Evolutionary conservation across 2,329 filamentous ascomycete genomes (phyloP).

Genomic region (Torrubiella hemipterigena): DNA sequence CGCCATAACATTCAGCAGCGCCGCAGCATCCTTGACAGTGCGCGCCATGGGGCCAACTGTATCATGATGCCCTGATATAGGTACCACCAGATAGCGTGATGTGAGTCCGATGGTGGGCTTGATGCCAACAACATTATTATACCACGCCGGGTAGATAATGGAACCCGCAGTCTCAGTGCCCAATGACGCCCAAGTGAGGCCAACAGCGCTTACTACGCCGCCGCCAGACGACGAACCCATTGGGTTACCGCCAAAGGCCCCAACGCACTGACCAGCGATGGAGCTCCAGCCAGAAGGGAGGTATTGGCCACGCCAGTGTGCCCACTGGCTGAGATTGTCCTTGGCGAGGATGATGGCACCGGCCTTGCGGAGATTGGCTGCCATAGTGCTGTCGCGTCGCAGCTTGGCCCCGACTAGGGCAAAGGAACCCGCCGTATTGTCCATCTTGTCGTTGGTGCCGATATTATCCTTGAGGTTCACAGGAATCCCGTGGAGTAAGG

Average conservation of each 20-base stretch:
- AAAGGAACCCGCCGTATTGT: conserved; percentile 52
- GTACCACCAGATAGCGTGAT: conserved; percentile 50
- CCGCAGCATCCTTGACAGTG: conserved; percentile 53
- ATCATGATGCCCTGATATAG: conserved; percentile 53
- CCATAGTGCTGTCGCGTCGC: conserved; percentile 44
- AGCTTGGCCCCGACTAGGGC: conserved; percentile 47
- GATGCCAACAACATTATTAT: conserved; percentile 54
- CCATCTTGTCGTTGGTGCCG: conserved; percentile 48
- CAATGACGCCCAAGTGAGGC: conserved; percentile 37
- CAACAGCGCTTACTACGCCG: conserved; percentile 45
- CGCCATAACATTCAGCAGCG: conserved; percentile 50
- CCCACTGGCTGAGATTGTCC: conserved; percentile 53
- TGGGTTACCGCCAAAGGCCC: conserved; percentile 51
- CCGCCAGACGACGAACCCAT: conserved; percentile 50
- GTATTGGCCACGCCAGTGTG: conserved; percentile 46
- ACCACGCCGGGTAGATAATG: conserved; percentile 41
- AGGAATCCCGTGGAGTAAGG: conserved; percentile 51
- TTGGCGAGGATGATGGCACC: conserved; percentile 57
- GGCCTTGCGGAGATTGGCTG: conserved; percentile 44
- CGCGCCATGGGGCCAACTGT: conserved; percentile 53
- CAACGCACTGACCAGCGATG: conserved; percentile 48
- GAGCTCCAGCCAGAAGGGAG: conserved; percentile 52
- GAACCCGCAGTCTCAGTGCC: conserved; percentile 50
- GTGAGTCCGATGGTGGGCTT: conserved; percentile 58
- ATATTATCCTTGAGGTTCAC: conserved; percentile 59